These are phyloP conservation scores for Tanacetum coccineum DNA, from an alignment of 129 eudicot species.

Conservation along the genomic window DNA sequence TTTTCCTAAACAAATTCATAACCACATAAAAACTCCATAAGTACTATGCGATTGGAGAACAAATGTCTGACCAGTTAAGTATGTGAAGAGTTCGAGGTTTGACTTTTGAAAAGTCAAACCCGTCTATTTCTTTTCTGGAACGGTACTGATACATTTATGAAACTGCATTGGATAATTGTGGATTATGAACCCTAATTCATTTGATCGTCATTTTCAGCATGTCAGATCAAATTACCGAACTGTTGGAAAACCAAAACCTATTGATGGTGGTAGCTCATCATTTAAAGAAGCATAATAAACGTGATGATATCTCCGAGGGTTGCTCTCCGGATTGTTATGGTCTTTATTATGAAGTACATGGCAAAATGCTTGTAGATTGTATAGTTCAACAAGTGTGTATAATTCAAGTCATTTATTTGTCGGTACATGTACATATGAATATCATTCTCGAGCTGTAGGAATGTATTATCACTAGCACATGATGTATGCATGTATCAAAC, in stretches of 20 bases:
- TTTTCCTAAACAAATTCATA: no score
- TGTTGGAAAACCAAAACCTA: conserved; percentile 30
- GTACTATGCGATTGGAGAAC: no score
- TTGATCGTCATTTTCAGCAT: conserved; percentile 34
- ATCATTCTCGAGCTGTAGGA: neutral
- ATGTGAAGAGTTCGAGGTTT: no score
- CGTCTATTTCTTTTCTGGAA: no score
- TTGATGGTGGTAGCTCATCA: conserved; percentile 35
- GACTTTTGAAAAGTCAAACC: no score
- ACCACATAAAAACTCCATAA: no score
- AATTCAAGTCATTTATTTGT: neutral
- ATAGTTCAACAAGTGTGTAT: no score
- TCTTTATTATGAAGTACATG: neutral
- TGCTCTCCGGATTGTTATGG: neutral
- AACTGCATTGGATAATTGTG: neutral
- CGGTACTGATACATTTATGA: neutral
- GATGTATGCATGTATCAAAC: conserved; percentile 13
- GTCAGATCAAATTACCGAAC: conserved; percentile 57
- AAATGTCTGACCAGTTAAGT: no score
- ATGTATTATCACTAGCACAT: no score
- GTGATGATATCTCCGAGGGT: neutral
- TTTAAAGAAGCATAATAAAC: conserved; percentile 19
- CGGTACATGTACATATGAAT: conserved; percentile 15
- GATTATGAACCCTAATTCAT: conserved; percentile 6
- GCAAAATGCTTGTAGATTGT: no score